Conservation (phyloP, 176 grass and related monocot species). For the Avena insularis region DNA sequence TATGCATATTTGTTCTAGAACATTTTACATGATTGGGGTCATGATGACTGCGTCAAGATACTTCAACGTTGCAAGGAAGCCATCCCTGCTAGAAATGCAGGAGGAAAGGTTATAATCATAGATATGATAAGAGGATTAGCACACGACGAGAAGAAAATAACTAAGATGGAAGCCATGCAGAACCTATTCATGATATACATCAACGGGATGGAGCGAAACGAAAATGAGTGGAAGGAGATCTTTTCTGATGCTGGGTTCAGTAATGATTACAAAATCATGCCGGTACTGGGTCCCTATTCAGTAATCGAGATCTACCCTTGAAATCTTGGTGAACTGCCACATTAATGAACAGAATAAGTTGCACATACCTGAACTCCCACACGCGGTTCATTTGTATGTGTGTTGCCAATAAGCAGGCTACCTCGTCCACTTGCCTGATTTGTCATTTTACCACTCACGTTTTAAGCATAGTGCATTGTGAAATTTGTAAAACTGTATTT, state of each 20-base stretch:
- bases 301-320: constrained; percentile 2
- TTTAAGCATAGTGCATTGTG: background rate
- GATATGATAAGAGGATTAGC: background rate
- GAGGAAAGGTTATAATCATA: constrained; percentile 5
- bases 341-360: background rate
- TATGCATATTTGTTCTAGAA: background rate
- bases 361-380: background rate
- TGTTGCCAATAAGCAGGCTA: too few relatives aligned
- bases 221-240: background rate
- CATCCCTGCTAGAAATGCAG: background rate
- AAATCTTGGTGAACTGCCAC: background rate
- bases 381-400: background rate
- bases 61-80: constrained; percentile 7
- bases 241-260: background rate
- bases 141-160: background rate
- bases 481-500: background rate
- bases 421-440: background rate
- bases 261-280: background rate
- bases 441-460: background rate
- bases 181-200: background rate
- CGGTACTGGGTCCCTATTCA: background rate
- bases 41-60: background rate
- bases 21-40: too few relatives aligned
- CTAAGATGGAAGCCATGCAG: background rate
- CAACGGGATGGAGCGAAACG: background rate